Percentiles rank a stretch among this genome's conserved stretches.
Conservation (phyloP, 768 basidiomycete genomes). For the Russula griseocarnosa region DNA sequence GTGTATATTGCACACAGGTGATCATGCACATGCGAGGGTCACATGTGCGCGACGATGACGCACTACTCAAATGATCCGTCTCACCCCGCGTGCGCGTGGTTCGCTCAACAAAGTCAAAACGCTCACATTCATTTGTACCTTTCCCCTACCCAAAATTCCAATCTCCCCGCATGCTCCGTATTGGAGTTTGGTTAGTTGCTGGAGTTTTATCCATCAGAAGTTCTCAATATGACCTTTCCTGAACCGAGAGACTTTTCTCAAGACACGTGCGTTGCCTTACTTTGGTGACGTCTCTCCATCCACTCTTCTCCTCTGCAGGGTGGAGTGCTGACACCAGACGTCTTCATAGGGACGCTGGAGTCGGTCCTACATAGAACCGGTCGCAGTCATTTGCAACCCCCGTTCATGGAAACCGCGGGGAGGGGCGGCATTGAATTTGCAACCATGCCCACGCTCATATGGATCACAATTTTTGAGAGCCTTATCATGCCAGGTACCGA, state of each 20-base stretch:
- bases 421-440: not conserved
- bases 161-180: not conserved
- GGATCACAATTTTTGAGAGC: not conserved
- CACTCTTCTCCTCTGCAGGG: too few relatives aligned
- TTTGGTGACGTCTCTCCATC: too few relatives aligned
- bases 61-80: constrained; percentile 6
- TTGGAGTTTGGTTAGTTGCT: not conserved
- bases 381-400: not conserved
- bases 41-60: not conserved
- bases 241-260: not conserved
- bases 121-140: not conserved
- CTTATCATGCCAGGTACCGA: not conserved
- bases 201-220: not conserved
- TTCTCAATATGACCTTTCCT: not conserved
- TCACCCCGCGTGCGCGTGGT: constrained; percentile 7
- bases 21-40: constrained; percentile 9
- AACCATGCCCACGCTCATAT: not conserved
- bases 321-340: not conserved
- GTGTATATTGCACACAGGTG: not conserved
- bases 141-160: not conserved
- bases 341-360: too few relatives aligned
- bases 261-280: not conserved
- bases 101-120: not conserved
- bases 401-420: not conserved
- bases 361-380: not conserved